A percentile compares a stretch with the other conserved stretches of the same genome.
These are phyloP conservation scores for Heimioporus sp. DNA, from an alignment of 768 basidiomycete genomes.

Conservation along the genomic window DNA sequence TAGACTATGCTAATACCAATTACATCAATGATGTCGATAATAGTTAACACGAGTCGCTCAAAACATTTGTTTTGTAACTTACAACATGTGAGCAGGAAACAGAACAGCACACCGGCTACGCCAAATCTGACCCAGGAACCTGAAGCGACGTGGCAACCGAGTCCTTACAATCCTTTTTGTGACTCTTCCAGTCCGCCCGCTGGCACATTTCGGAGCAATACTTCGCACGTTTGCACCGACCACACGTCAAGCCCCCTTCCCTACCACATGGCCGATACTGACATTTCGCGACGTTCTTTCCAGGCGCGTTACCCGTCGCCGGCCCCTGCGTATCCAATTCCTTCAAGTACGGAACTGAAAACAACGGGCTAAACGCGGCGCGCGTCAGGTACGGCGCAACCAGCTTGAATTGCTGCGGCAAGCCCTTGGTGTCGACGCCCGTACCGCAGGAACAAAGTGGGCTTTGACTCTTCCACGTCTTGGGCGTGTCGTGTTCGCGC, in stretches of 20 bases:
- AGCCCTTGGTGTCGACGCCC: conserved; percentile 11
- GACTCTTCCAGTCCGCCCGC: conserved; percentile 10
- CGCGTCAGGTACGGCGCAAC: conserved; percentile 45
- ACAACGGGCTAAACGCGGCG: conserved; percentile 52
- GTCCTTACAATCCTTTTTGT: conserved; percentile 5
- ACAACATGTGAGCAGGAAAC: no score
- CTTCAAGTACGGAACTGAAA: conserved; percentile 49
- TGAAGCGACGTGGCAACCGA: no score
- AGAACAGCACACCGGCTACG: no score
- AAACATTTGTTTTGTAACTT: no score
- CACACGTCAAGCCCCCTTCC: conserved; percentile 13
- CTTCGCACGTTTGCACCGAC: conserved; percentile 37
- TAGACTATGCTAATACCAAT: no score
- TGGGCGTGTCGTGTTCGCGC: no score
- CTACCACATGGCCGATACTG: conserved; percentile 7
- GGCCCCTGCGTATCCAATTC: conserved; percentile 2
- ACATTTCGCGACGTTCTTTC: background rate
- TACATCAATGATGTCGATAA: no score
- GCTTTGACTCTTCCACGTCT: background rate
- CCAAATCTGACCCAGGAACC: background rate
- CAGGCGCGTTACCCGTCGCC: no score
- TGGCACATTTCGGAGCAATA: conserved; percentile 49
- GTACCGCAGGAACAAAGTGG: conserved; percentile 14
- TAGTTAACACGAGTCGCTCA: no score
- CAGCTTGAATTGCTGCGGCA: conserved; percentile 33